These are phyloP conservation scores for Pharus latifolius DNA, from an alignment of 176 grass and related monocot genomes.

Conservation along the genomic window DNA sequence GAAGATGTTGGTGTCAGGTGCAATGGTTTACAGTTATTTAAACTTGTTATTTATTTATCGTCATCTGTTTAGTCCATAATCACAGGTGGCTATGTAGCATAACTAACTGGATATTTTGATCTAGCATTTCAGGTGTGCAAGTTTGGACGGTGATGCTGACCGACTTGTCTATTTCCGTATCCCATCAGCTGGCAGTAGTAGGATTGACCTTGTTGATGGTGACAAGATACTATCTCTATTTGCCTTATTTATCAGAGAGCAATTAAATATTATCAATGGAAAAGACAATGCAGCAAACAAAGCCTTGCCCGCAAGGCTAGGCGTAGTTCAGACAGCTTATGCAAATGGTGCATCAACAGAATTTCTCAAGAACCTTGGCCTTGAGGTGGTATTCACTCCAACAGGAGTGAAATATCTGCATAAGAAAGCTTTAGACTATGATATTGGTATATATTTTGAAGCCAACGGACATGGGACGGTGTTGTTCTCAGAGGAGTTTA, in stretches of 20 bases:
- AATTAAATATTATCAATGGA: conserved; percentile 52
- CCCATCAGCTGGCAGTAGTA: conserved; percentile 34
- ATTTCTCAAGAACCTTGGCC: conserved; percentile 56
- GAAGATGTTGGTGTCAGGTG: conserved; percentile 60
- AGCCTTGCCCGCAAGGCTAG: conserved; percentile 52
- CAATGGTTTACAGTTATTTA: not conserved
- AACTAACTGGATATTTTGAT: conserved; percentile 13
- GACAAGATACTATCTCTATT: conserved; percentile 91
- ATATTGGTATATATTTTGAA: conserved; percentile 94
- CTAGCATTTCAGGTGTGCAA: conserved; percentile 77
- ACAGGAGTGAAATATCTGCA: conserved; percentile 96
- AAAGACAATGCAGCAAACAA: conserved; percentile 9
- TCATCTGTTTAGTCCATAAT: not conserved
- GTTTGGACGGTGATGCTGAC: conserved; percentile 91
- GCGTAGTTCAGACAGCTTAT: conserved; percentile 87
- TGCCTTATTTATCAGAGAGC: conserved; percentile 83
- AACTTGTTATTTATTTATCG: not conserved
- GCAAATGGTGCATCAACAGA: conserved; percentile 84
- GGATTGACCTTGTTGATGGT: conserved; percentile 79
- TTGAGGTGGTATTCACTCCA: conserved; percentile 71
- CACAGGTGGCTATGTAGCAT: not conserved
- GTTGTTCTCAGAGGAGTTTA: conserved; percentile 57
- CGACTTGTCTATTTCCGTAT: conserved; percentile 74
- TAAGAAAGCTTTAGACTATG: conserved; percentile 78
- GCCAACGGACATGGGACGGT: conserved; percentile 91